A percentile compares a stretch with the other conserved stretches of the same genome.
phyloP scores from a whole-genome alignment of 208 protist species.

The Acanthamoeba lenticulata region DNA sequence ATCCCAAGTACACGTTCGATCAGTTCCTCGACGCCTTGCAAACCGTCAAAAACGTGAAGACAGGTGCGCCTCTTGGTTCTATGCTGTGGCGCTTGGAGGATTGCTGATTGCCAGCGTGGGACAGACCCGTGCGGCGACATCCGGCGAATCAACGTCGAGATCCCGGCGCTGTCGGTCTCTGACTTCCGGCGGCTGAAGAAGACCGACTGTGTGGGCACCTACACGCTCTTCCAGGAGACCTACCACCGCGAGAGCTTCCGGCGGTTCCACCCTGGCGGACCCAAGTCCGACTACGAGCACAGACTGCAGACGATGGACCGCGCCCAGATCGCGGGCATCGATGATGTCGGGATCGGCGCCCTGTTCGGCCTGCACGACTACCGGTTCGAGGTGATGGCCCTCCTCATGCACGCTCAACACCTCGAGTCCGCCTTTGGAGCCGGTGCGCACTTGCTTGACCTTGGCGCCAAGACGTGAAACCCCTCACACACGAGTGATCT shows the following conservation, averaged over 20 bases:
- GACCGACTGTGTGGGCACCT: conserved; percentile 79
- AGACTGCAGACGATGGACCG: conserved; percentile 79
- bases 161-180: conserved; percentile 78
- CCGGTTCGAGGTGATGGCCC: conserved; percentile 77
- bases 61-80: too few species aligned
- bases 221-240: conserved; percentile 84
- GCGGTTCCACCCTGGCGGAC: conserved; percentile 78
- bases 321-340: conserved; percentile 75
- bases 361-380: conserved; percentile 83
- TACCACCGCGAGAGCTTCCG: conserved; percentile 83
- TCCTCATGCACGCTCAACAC: conserved; percentile 81
- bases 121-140: conserved; percentile 73
- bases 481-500: too few species aligned
- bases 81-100: too few species aligned
- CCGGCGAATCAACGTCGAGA: conserved; percentile 85
- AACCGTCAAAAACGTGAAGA: conserved; percentile 59
- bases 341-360: conserved; percentile 83
- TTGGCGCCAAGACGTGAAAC: too few species aligned
- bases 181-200: conserved; percentile 81
- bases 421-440: conserved; percentile 76
- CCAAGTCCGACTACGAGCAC: conserved; percentile 82
- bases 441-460: too few species aligned
- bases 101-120: too few species aligned
- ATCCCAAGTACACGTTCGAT: conserved; percentile 82
- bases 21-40: conserved; percentile 78